These are phyloP conservation scores for Stropharia rugosoannulata DNA, from an alignment of 768 basidiomycete genomes.

Conservation along the genomic window DNA sequence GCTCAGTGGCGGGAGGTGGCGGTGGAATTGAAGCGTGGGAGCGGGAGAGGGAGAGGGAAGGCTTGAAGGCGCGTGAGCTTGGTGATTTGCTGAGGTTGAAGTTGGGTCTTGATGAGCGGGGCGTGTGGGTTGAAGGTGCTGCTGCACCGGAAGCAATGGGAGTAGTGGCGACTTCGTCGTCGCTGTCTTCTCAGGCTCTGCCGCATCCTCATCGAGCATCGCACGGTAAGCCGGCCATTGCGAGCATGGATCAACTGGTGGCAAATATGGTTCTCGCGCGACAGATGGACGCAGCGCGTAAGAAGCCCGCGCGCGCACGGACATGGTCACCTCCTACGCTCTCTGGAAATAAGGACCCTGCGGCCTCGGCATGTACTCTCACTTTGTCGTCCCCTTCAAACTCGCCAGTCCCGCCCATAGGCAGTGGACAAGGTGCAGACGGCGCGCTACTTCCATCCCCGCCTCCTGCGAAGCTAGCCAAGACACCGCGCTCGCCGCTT, in stretches of 20 bases:
- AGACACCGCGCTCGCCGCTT: conserved; percentile 21
- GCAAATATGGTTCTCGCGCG: conserved; percentile 39
- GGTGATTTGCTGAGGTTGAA: conserved; percentile 57
- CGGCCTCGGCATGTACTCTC: background rate
- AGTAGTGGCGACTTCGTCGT: background rate
- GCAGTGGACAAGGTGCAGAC: background rate
- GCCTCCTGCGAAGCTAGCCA: background rate
- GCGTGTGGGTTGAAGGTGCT: background rate
- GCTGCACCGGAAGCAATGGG: background rate
- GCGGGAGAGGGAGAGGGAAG: conserved; percentile 50
- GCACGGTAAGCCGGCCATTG: conserved; percentile 22
- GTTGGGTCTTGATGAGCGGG: conserved; percentile 39
- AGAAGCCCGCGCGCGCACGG: conserved; percentile 7
- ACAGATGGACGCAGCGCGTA: conserved; percentile 18
- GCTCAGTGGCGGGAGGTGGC: conserved; percentile 16
- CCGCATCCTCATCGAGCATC: background rate
- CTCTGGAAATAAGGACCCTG: background rate
- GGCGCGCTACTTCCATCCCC: background rate
- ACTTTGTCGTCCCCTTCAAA: background rate
- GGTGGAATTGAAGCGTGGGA: conserved; percentile 39
- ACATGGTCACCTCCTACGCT: conserved; percentile 6
- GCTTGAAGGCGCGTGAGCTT: conserved; percentile 46
- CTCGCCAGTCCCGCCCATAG: background rate
- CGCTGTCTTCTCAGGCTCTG: background rate
- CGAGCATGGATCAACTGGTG: conserved; percentile 35